Evolutionary conservation across 495 filamentous ascomycete species (phyloP).

Genomic region (Aspergillus sclerotioniger): DNA sequence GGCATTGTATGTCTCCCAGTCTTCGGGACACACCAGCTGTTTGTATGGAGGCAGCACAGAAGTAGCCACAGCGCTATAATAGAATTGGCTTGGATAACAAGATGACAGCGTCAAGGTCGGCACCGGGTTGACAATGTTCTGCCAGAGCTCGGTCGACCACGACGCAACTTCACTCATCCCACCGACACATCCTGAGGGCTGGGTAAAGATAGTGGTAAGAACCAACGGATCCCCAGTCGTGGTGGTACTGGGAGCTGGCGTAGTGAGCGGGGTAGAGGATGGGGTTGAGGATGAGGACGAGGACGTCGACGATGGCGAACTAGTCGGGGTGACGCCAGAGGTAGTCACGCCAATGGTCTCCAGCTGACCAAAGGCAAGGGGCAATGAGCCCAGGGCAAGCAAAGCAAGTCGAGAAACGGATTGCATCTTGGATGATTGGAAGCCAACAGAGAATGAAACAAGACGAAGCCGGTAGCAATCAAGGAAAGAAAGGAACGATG

Average conservation of each 20-base stretch:
- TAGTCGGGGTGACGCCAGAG: neutral
- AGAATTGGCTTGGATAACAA: neutral
- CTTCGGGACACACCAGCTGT: neutral
- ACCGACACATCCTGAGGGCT: neutral
- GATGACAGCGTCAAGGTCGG: neutral
- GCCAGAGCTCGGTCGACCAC: neutral
- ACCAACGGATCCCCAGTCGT: neutral
- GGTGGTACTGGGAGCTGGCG: neutral
- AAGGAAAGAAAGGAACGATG: neutral
- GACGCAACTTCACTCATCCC: neutral
- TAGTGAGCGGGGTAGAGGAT: neutral
- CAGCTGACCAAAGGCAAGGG: neutral
- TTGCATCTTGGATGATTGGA: conserved; percentile 1
- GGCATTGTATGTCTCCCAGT: conserved; percentile 2
- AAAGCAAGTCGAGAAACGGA: neutral
- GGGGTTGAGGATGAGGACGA: neutral
- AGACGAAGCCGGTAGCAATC: neutral
- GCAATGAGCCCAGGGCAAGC: neutral
- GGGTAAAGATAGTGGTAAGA: neutral
- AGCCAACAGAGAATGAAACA: neutral
- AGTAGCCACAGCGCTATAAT: neutral
- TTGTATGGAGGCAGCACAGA: neutral
- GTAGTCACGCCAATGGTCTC: neutral
- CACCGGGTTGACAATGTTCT: neutral
- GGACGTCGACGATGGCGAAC: neutral